Conservation (phyloP, 495 filamentous ascomycete genomes). For the Copromyces sp. region DNA sequence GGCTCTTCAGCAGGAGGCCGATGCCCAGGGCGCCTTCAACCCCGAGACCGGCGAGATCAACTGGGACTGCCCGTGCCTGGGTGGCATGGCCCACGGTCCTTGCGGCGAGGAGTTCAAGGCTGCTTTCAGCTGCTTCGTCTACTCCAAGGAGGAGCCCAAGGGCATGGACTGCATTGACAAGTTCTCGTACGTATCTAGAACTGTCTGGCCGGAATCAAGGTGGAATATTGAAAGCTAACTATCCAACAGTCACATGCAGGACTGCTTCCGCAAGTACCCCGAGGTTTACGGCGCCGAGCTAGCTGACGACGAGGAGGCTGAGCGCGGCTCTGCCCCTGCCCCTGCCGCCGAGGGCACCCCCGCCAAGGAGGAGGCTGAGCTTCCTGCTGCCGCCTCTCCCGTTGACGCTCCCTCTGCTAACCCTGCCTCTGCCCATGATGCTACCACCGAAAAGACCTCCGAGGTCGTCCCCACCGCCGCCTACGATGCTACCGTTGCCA, state of each 20-base stretch:
- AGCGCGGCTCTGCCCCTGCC: constrained; percentile 4
- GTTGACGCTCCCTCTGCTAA: not conserved
- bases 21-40: constrained; percentile 85
- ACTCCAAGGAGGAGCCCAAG: constrained; percentile 90
- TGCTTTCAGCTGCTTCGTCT: constrained; percentile 97
- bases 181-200: constrained; percentile 63
- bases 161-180: constrained; percentile 97
- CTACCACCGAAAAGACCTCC: not conserved
- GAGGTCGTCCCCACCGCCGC: constrained; percentile 10
- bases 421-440: not conserved
- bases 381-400: not conserved
- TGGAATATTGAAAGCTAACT: constrained; percentile 16
- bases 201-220: not conserved
- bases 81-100: constrained; percentile 94
- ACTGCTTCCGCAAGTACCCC: constrained; percentile 86
- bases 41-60: constrained; percentile 99
- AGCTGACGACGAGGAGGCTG: constrained; percentile 65
- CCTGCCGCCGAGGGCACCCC: constrained; percentile 5
- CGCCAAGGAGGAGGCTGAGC: constrained; percentile 1
- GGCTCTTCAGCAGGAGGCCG: constrained; percentile 70
- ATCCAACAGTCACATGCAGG: constrained; percentile 71
- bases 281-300: constrained; percentile 89
- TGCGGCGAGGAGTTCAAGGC: constrained; percentile 91
- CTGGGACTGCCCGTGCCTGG: constrained; percentile 97
- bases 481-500: constrained; percentile 19